Conservation (phyloP, 2,329 filamentous ascomycete genomes). For the Sporothrix humicola region DNA sequence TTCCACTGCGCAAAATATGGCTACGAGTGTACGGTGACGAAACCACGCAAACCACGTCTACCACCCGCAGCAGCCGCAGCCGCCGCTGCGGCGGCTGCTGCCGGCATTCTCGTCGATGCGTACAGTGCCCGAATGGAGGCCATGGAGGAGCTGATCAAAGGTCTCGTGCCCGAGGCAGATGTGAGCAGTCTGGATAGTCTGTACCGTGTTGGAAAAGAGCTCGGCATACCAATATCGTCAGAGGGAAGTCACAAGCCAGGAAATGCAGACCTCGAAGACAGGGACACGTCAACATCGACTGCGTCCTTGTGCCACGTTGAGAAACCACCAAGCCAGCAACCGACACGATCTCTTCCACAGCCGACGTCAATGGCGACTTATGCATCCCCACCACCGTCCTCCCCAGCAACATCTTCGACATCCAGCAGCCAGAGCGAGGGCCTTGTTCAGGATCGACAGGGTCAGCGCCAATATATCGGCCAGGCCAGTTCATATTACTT, state of each 20-base stretch:
- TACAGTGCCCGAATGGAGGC: conserved; percentile 48
- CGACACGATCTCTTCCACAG: background rate
- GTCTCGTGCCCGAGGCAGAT: conserved; percentile 51
- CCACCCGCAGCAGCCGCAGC: conserved; percentile 43
- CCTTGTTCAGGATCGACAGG: conserved; percentile 50
- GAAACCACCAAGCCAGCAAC: background rate
- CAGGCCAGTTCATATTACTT: conserved; percentile 51
- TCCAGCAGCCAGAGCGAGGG: conserved; percentile 41
- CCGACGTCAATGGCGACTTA: background rate
- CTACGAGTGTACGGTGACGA: conserved; percentile 50
- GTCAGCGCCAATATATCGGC: conserved; percentile 53
- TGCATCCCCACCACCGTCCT: background rate
- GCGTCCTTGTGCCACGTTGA: too few species aligned
- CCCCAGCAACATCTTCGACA: background rate
- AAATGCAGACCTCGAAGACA: too few species aligned
- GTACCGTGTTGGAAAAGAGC: conserved; percentile 47
- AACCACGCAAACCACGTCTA: conserved; percentile 46
- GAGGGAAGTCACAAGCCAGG: background rate
- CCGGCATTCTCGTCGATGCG: conserved; percentile 44
- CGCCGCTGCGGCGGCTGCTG: conserved; percentile 39
- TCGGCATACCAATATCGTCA: conserved; percentile 49
- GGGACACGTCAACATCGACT: background rate
- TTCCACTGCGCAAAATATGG: conserved; percentile 49
- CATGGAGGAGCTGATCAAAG: conserved; percentile 52
- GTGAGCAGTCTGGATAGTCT: conserved; percentile 50